Percentiles rank a stretch among this genome's conserved stretches.
phyloP scores from a whole-genome alignment of 2,329 filamentous ascomycete genomes.

The Exophiala mesophila region DNA sequence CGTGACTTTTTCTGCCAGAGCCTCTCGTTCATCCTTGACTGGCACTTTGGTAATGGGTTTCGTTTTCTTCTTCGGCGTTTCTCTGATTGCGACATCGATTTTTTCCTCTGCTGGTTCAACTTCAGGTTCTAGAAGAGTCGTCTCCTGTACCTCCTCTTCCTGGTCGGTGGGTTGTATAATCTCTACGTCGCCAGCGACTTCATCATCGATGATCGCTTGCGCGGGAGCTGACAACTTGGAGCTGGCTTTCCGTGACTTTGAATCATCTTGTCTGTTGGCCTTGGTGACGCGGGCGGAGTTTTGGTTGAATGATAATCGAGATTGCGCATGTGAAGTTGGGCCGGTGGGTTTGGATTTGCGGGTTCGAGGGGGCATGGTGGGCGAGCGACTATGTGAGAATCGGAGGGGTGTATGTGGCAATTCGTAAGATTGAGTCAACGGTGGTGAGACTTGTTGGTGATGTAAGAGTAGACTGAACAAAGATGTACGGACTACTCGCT shows the following conservation, averaged over 20 bases:
- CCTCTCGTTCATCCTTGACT: conserved; percentile 30
- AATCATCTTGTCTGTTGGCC: conserved; percentile 34
- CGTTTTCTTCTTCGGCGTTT: conserved; percentile 9
- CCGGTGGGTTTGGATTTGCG: conserved; percentile 22
- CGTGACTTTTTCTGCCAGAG: conserved; percentile 57
- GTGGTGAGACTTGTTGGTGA: too few species aligned
- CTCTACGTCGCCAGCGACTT: conserved; percentile 1
- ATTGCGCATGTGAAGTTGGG: conserved; percentile 44
- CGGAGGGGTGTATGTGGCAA: too few species aligned
- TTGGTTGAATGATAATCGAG: conserved; percentile 59
- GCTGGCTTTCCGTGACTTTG: conserved; percentile 33
- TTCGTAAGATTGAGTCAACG: too few species aligned
- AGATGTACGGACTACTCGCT: too few species aligned
- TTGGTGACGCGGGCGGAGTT: conserved; percentile 56
- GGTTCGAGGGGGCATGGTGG: conserved; percentile 13
- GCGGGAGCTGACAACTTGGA: conserved; percentile 31
- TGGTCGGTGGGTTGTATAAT: too few species aligned
- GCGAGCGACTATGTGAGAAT: too few species aligned
- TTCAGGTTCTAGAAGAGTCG: conserved; percentile 15
- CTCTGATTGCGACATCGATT: conserved; percentile 14
- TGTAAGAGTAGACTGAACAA: too few species aligned
- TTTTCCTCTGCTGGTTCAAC: conserved; percentile 10
- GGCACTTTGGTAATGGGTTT: conserved; percentile 21
- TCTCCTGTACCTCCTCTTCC: conserved; percentile 5
- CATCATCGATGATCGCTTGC: conserved; percentile 12